Evolutionary conservation across 2,329 filamentous ascomycete species (phyloP), one percentile per base, ranked within the genome.

Genomic region (Verticillium albo-atrum): DNA sequence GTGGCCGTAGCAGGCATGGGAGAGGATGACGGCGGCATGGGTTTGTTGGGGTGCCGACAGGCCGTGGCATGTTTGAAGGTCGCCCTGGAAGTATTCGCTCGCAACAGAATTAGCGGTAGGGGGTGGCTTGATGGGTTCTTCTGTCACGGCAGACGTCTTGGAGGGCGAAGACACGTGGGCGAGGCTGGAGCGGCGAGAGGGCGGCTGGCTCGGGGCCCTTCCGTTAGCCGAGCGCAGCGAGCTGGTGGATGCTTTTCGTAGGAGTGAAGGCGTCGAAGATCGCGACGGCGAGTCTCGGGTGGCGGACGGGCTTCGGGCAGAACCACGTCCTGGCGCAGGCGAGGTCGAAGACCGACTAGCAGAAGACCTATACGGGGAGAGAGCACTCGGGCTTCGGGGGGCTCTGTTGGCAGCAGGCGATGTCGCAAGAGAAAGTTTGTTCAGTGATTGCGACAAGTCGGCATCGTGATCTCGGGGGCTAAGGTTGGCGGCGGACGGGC

Each of bases 1-100:
- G 75, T 99, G 95, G 26, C 94, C 93, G 71, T 98, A 99, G 74
- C 94, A 97, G 57, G 90, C 88, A 76, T 99, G 95, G 68, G 98
- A 92, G 2, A 99, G 78, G 30, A 99, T 83, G 54, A 98, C 92
- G 4, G 96, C 76, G 0, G 92, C 92, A 61, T 92, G 79, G 12
- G 83, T 74, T 34, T 75, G 65, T 27, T 73, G 69, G 9, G 74
- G 72, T 2, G 74, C 71, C 12, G 75, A 71, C 2, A 69, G 69
- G 32, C 77, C 75, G 60, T 88, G 82, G 67, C 91, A 88, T 6
- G 81, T 73, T 17, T 84, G 79, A 32, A 96, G 73, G 70, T 96
- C 91, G 62, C 82, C 84, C 62, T 80, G 78, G 69, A 96, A 90
- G 71, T 89, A 86, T 9, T 85, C 81, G 54, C 80, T 82, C 4